phyloP scores from a whole-genome alignment of 148 eudicot species.

The Spergularia bocconei region DNA sequence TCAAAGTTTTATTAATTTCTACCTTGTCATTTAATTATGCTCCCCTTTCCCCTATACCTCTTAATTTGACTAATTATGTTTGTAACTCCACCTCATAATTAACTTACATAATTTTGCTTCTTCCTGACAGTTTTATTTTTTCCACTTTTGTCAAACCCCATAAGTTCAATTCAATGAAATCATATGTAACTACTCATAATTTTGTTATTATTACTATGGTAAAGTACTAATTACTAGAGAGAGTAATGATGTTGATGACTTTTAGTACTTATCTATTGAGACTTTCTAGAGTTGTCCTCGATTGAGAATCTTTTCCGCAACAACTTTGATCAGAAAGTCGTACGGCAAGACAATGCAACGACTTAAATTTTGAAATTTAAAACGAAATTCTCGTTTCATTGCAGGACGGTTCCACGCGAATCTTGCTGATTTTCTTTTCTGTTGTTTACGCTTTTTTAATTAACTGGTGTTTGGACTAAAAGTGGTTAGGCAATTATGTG shows the following conservation, averaged over 20 bases:
- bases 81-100: slow-evolving; percentile 24
- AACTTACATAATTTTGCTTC: slow-evolving; percentile 11
- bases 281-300: no score
- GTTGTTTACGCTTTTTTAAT: background rate
- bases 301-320: no score
- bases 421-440: no score
- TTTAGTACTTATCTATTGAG: no score
- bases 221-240: background rate
- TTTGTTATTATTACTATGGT: slow-evolving; percentile 1
- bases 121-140: slow-evolving; percentile 13
- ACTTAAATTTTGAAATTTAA: no score
- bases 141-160: background rate
- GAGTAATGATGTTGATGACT: background rate
- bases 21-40: slow-evolving; percentile 10
- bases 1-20: slow-evolving; percentile 15
- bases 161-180: slow-evolving; percentile 10
- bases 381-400: background rate
- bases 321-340: no score
- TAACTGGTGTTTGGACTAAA: background rate
- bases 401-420: background rate
- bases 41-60: background rate
- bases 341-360: no score
- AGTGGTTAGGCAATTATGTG: slow-evolving; percentile 7
- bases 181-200: slow-evolving; percentile 16
- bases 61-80: slow-evolving; percentile 19